Evolutionary conservation across 371 early-diverging fungal species (phyloP).

Genomic region (Rhizopus sp.): DNA sequence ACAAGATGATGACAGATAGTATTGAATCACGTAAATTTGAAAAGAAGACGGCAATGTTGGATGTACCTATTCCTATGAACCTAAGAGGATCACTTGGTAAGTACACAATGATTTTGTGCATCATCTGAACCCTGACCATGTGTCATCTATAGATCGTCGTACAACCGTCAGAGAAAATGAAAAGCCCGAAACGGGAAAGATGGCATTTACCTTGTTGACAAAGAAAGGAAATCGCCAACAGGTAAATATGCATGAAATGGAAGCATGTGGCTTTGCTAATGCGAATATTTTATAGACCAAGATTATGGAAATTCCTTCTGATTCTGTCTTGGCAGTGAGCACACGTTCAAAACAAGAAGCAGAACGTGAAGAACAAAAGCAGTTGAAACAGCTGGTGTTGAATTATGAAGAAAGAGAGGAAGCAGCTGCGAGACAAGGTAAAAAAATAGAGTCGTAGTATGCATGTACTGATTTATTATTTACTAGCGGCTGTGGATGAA

Average conservation of each 20-base stretch:
- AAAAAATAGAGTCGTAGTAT: conserved; percentile 4
- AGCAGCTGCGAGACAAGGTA: conserved; percentile 61
- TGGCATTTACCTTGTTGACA: conserved; percentile 87
- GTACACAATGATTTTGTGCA: conserved; percentile 4
- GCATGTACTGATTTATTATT: neutral
- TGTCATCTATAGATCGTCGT: conserved; percentile 37
- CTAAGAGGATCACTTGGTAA: conserved; percentile 55
- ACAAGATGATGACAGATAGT: conserved; percentile 82
- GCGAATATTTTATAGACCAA: conserved; percentile 41
- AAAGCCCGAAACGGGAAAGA: conserved; percentile 49
- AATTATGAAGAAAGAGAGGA: conserved; percentile 87
- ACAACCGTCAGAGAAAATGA: conserved; percentile 33
- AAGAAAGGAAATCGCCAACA: conserved; percentile 93
- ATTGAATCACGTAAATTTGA: conserved; percentile 80
- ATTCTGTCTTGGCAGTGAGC: conserved; percentile 80
- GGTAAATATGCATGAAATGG: conserved; percentile 32
- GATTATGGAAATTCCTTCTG: conserved; percentile 83
- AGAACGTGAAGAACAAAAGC: conserved; percentile 85
- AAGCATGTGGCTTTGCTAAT: conserved; percentile 6
- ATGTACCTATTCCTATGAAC: conserved; percentile 82
- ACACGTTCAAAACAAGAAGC: conserved; percentile 85
- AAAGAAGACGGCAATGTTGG: conserved; percentile 71
- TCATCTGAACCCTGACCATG: neutral
- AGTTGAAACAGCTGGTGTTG: conserved; percentile 88
- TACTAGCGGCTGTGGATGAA: conserved; percentile 42